Evolutionary conservation across 768 basidiomycete species (phyloP).

Genomic region (Gyrodon lividus): DNA sequence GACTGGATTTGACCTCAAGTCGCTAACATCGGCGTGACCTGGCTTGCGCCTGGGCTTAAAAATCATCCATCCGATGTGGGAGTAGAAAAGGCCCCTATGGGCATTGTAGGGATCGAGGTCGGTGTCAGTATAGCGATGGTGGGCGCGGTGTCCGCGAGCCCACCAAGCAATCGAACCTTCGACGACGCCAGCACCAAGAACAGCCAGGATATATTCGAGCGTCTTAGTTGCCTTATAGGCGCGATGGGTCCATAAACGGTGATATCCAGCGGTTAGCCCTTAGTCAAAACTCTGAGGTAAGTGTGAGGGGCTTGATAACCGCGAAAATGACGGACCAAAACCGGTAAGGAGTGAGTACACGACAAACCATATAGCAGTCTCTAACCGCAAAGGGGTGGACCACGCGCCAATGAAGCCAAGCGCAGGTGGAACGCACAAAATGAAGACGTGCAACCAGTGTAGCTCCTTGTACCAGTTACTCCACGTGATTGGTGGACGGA

Average conservation of each 20-base stretch:
- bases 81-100: conserved; percentile 78
- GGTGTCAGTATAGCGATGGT: conserved; percentile 93
- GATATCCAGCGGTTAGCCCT: conserved; percentile 89
- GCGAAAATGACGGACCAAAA: conserved; percentile 50
- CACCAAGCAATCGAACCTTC: conserved; percentile 98
- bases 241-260: conserved; percentile 92
- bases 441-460: conserved; percentile 67
- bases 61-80: conserved; percentile 88
- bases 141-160: conserved; percentile 91
- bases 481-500: conserved; percentile 61
- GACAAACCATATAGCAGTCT: conserved; percentile 63
- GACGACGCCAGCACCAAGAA: conserved; percentile 84
- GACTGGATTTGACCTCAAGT: conserved; percentile 72
- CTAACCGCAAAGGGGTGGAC: conserved; percentile 57
- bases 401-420: conserved; percentile 68
- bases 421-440: conserved; percentile 66
- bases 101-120: conserved; percentile 93
- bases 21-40: conserved; percentile 82
- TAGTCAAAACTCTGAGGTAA: not conserved
- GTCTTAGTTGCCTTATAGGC: conserved; percentile 85
- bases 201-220: conserved; percentile 79
- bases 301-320: not conserved
- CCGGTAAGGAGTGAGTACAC: conserved; percentile 72
- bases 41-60: conserved; percentile 83
- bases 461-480: conserved; percentile 54